Base-by-base conservation (phyloP, 257 asterid species). In the Orobanche coerulescens region DNA sequence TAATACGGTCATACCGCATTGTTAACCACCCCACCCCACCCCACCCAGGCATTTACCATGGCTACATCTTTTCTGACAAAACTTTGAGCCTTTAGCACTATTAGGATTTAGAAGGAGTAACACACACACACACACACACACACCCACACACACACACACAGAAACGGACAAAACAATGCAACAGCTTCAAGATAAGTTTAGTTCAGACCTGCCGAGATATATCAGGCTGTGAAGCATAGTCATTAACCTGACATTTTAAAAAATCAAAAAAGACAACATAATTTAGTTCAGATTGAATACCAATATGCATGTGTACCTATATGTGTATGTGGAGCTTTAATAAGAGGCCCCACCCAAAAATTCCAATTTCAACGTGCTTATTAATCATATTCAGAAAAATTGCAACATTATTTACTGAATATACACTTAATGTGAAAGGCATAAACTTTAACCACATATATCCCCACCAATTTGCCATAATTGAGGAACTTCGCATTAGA, bases 141-240 rank as follows among this genome's bases (percentile, higher is more conserved):
- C n/a, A n/a, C n/a, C n/a, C n/a, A n/a, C n/a, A n/a, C n/a, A n/a
- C n/a, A n/a, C n/a, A n/a, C n/a, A 19, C 0, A 39, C 56, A 63
- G 53, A 22, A 69, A 28, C n/a, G 3, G 3, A 44, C 62, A 37
- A 28, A 16, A n/a, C n/a, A n/a, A n/a, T 15, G 25, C 31, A 67
- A 69, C 24, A 68, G 18, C 40, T 31, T 16, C 4, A 69, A 44
- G 61, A 54, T 70, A 71, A 5, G 46, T 14, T 54, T 40, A 51
- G 64, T 58, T 37, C 75, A 68, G 54, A 88, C 98, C 98, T 92
- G 96, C 23, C 75, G 85, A 54, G 94, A 79, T 78, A 92, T 84
- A 64, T 88, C 96, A 47, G 82, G 79, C 72, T 84, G 95, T 43
- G 79, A 75, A 7, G 90, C 73, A 55, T 88, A 92, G 57, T 71